Conservation (phyloP, 768 basidiomycete species). For the Rhodotorula toruloides region DNA sequence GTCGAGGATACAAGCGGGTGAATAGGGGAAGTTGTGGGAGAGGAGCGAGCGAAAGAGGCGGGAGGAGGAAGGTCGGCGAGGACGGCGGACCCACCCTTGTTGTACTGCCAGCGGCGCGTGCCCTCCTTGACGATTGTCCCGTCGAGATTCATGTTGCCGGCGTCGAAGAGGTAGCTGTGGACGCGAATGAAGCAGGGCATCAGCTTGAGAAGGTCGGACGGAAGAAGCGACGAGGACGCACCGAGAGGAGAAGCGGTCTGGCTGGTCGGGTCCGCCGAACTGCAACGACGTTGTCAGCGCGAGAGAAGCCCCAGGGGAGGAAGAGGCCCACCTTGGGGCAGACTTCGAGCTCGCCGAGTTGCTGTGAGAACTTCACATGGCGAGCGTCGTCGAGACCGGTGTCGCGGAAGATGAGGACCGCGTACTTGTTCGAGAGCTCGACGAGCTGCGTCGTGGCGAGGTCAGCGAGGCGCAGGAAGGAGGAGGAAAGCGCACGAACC, state of each 20-base stretch:
- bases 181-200: too few relatives aligned
- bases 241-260: conserved; percentile 38
- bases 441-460: too few relatives aligned
- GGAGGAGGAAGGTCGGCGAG: neutral
- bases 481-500: conserved; percentile 17
- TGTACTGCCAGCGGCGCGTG: conserved; percentile 38
- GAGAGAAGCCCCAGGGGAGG: too few relatives aligned
- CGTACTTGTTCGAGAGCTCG: conserved; percentile 39
- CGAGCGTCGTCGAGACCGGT: conserved; percentile 44
- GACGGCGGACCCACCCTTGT: conserved; percentile 18
- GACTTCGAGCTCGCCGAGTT: conserved; percentile 42
- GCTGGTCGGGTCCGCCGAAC: conserved; percentile 39
- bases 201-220: neutral
- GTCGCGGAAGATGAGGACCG: conserved; percentile 44
- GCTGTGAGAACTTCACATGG: conserved; percentile 40
- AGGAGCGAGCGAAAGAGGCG: too few relatives aligned
- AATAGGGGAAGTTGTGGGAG: too few relatives aligned
- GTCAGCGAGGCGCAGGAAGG: too few relatives aligned
- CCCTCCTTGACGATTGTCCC: conserved; percentile 33
- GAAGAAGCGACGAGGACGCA: neutral
- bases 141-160: conserved; percentile 43
- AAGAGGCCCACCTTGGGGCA: neutral
- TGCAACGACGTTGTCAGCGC: neutral
- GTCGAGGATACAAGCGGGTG: too few relatives aligned
- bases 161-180: conserved; percentile 40